Percentiles rank a stretch among this genome's conserved stretches.
Evolutionary conservation across 2,329 filamentous ascomycete genomes (phyloP).

Genomic region (Cordyceps farinosa): DNA sequence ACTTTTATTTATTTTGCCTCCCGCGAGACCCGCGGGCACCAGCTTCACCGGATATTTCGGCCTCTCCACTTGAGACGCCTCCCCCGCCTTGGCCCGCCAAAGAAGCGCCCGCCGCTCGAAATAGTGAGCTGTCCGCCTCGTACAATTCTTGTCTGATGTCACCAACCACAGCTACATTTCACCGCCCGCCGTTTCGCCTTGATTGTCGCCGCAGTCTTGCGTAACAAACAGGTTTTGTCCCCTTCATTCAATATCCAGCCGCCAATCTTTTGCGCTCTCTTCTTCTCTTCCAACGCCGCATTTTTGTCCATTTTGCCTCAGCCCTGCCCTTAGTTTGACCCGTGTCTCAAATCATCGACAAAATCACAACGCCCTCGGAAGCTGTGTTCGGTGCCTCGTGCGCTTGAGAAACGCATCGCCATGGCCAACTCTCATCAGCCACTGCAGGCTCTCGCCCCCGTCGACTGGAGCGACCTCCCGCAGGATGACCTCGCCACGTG

Average conservation of each 20-base stretch:
- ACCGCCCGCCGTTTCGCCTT: background rate
- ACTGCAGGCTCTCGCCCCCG: constrained; percentile 53
- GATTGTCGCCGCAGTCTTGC: background rate
- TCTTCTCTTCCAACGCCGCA: background rate
- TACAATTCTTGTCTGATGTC: constrained; percentile 5
- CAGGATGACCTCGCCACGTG: constrained; percentile 50
- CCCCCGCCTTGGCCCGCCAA: background rate
- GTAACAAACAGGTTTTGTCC: background rate
- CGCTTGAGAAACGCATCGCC: background rate
- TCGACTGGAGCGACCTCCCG: constrained; percentile 47
- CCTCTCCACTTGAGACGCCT: background rate
- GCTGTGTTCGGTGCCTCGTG: background rate
- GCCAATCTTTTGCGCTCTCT: background rate
- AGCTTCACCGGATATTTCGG: background rate
- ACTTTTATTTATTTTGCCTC: background rate
- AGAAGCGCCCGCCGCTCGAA: background rate
- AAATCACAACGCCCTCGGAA: background rate
- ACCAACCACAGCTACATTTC: background rate
- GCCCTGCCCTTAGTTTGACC: background rate
- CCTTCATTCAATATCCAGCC: background rate
- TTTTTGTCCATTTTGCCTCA: background rate
- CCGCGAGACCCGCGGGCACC: background rate
- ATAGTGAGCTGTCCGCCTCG: background rate
- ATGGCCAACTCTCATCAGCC: constrained; percentile 60
- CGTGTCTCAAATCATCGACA: background rate